Conservation (phyloP, 106 monocot genomes). For the Amphibolis antarctica region DNA sequence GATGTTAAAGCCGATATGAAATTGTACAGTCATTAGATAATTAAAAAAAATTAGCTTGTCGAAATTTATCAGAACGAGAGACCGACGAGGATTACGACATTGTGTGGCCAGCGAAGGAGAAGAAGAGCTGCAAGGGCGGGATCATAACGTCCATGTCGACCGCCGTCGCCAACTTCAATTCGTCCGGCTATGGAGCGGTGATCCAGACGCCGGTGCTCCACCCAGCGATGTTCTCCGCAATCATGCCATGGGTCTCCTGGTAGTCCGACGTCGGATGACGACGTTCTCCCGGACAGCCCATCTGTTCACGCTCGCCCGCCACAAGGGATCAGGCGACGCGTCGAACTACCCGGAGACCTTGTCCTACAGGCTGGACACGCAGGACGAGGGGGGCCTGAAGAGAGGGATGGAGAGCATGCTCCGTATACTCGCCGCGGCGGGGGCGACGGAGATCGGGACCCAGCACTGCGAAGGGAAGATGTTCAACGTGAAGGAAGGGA, state of each 20-base stretch:
- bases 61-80: too few species aligned
- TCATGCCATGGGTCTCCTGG: conserved; percentile 15
- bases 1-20: too few species aligned
- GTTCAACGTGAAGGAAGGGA: conserved; percentile 10
- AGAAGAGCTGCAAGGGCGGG: conserved; percentile 18
- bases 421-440: conserved; percentile 17
- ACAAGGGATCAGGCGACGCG: conserved; percentile 6
- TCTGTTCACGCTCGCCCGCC: conserved; percentile 16
- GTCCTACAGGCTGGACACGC: not conserved
- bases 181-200: conserved; percentile 3
- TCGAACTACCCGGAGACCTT: conserved; percentile 4
- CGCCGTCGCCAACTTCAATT: not conserved
- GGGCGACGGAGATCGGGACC: conserved; percentile 19
- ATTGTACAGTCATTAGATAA: too few species aligned
- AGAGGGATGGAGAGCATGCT: conserved; percentile 16
- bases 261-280: conserved; percentile 6
- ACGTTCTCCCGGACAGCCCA: conserved; percentile 15
- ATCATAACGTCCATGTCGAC: conserved; percentile 19
- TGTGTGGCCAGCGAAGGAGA: conserved; percentile 8
- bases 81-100: too few species aligned
- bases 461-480: conserved; percentile 13
- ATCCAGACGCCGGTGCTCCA: conserved; percentile 21
- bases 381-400: conserved; percentile 9
- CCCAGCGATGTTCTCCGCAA: conserved; percentile 13
- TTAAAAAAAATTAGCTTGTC: too few species aligned